A percentile compares a stretch with the other conserved stretches of the same genome.
Conservation (phyloP, 108 stramenopile species). For the Pseudonitzschia delicatissima region DNA sequence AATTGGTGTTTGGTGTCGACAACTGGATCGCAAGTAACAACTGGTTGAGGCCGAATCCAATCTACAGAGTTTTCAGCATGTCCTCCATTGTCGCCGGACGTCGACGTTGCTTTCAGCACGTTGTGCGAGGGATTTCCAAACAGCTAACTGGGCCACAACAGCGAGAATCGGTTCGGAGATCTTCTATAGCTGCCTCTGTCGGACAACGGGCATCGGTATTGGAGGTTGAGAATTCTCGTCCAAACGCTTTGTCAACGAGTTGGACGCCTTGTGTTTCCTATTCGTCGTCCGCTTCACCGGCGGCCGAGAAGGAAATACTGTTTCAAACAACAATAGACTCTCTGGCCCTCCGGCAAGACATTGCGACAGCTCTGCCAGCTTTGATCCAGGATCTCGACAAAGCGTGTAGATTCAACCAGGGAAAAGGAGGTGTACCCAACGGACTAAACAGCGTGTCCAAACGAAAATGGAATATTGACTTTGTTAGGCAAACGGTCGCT, state of each 20-base stretch:
- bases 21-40: too few species aligned
- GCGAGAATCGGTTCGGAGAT: background rate
- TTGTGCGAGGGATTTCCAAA: background rate
- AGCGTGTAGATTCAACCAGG: constrained; percentile 33
- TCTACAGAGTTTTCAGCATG: too few species aligned
- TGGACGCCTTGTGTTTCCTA: background rate
- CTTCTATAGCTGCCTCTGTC: background rate
- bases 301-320: background rate
- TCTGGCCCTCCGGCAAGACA: background rate
- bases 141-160: background rate
- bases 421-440: constrained; percentile 23
- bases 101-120: background rate
- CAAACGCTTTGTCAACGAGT: background rate
- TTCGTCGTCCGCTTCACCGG: background rate
- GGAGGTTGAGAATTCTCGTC: background rate
- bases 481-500: constrained; percentile 28
- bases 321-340: background rate
- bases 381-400: constrained; percentile 27
- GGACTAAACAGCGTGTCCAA: background rate
- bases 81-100: background rate
- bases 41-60: too few species aligned
- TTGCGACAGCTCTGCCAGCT: background rate
- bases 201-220: background rate
- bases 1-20: too few species aligned
- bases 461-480: constrained; percentile 21